Evolutionary conservation across 1,284 basidiomycete species (phyloP).

Genomic region (Melampsora medusae): DNA sequence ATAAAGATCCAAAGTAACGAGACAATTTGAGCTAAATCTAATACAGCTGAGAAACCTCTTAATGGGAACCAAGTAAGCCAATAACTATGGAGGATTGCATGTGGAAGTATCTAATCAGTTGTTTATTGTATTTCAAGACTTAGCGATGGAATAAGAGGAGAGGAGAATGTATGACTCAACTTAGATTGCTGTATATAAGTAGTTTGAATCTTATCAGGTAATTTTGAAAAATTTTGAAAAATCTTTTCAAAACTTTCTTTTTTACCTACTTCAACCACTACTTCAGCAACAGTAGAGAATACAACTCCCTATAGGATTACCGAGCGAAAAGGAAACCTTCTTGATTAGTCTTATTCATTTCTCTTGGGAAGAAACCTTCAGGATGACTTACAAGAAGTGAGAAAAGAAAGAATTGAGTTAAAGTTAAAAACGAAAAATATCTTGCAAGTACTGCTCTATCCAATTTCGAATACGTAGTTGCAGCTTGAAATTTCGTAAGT

Average conservation of each 20-base stretch:
- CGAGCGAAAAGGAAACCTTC: background rate
- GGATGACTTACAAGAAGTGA: conserved; percentile 79
- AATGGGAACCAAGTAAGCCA: conserved; percentile 96
- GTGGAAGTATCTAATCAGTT: conserved; percentile 73
- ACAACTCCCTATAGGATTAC: conserved; percentile 16
- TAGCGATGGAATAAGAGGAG: conserved; percentile 57
- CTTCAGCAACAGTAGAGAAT: conserved; percentile 61
- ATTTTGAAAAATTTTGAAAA: conserved; percentile 53
- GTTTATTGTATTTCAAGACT: conserved; percentile 55
- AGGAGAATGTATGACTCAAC: conserved; percentile 21
- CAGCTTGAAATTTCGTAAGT: conserved; percentile 47
- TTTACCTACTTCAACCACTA: conserved; percentile 68
- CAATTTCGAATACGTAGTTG: conserved; percentile 67
- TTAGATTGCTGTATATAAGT: conserved; percentile 46
- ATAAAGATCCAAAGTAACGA: conserved; percentile 82
- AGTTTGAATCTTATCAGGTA: conserved; percentile 45
- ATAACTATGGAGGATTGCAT: conserved; percentile 63
- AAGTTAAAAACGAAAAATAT: conserved; percentile 86
- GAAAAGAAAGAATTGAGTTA: conserved; percentile 85
- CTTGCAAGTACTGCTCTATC: conserved; percentile 84
- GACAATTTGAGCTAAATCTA: conserved; percentile 92
- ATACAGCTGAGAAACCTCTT: conserved; percentile 86
- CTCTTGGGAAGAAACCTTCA: conserved; percentile 53
- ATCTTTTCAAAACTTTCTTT: conserved; percentile 69
- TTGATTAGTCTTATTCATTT: too few species aligned